phyloP scores from a whole-genome alignment of 108 stramenopile species.

The Pseudonitzschia delicatissima region DNA sequence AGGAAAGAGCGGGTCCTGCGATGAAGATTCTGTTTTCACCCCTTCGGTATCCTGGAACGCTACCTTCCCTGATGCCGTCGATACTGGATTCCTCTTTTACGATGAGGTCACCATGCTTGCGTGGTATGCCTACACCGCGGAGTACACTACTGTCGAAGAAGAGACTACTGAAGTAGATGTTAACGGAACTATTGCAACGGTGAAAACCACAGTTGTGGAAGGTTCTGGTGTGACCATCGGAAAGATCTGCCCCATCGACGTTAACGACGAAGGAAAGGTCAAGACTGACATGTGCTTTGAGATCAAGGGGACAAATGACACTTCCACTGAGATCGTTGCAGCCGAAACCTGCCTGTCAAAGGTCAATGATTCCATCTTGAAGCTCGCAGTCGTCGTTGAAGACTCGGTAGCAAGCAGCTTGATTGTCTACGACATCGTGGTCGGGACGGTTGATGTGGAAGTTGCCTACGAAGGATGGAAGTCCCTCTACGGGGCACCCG shows the following conservation, averaged over 20 bases:
- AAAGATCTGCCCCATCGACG: constrained; percentile 3
- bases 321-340: neutral
- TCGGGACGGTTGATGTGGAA: neutral
- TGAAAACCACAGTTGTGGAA: neutral
- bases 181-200: neutral
- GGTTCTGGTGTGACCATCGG: neutral
- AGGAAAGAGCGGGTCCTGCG: neutral
- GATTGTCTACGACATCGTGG: constrained; percentile 8
- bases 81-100: constrained; percentile 7
- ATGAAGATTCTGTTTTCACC: neutral
- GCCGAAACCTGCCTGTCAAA: neutral
- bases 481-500: constrained; percentile 2
- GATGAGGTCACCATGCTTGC: neutral
- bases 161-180: neutral
- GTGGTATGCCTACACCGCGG: constrained; percentile 9
- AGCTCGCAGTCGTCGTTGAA: constrained; percentile 5
- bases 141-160: neutral
- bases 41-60: neutral
- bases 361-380: neutral
- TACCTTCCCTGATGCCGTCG: constrained; percentile 1
- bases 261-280: neutral
- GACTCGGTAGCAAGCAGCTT: neutral
- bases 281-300: neutral
- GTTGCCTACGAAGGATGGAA: constrained; percentile 13
- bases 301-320: neutral